Base-by-base conservation (phyloP, 1,284 basidiomycete species). In the Retiboletus fuscus region DNA sequence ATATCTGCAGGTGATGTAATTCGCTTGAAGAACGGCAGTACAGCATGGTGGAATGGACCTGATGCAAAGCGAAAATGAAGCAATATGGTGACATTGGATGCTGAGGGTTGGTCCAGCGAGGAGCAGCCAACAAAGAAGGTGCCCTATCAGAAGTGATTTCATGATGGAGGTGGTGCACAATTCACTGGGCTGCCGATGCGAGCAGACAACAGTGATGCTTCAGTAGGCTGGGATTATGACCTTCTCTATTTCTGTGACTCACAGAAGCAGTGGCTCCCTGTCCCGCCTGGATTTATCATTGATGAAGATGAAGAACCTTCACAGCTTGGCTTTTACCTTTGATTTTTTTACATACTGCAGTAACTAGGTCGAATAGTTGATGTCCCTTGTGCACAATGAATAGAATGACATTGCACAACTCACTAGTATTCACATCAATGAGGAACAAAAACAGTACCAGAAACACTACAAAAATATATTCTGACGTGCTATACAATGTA, bases 1-100 rank as follows among this genome's bases (percentile, higher is more conserved):
- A 58, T 78, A 5, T 63, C 46, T 3, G 16, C 53, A 7, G 73
- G 73, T 18, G 72, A 77, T 57, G 58, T 72, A 1, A 72, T 77
- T 47, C 41, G 26, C 13, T 61, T 77, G 55, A 77, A n/a, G n/a
- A n/a, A n/a, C n/a, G n/a, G n/a, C n/a, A n/a, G n/a, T n/a, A n/a
- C n/a, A n/a, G n/a, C n/a, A 77, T 58, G 28, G n/a, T n/a, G n/a
- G n/a, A n/a, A n/a, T n/a, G n/a, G n/a, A n/a, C n/a, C n/a, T n/a
- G n/a, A n/a, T n/a, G n/a, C n/a, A n/a, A n/a, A n/a, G n/a, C n/a
- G n/a, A n/a, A n/a, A n/a, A n/a, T n/a, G n/a, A n/a, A n/a, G n/a
- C n/a, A n/a, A n/a, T n/a, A n/a, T n/a, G n/a, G n/a, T n/a, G n/a
- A n/a, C n/a, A n/a, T n/a, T n/a, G 8, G 55, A 34, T 41, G 24